phyloP scores from a whole-genome alignment of 1,284 basidiomycete species.

The Sanghuangporus baumii region DNA sequence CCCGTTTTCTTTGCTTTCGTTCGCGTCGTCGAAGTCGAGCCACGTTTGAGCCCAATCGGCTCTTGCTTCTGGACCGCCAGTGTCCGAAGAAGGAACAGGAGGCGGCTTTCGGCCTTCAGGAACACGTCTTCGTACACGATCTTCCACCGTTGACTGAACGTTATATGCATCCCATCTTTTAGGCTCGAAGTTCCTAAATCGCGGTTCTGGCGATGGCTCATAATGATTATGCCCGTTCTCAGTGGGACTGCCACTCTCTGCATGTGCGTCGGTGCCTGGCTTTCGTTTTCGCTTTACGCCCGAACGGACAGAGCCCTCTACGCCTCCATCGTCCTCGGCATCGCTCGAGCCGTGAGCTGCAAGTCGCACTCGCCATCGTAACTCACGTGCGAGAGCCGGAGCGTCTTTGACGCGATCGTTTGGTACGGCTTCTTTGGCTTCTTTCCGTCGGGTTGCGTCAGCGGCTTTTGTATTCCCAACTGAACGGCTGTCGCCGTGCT shows the following conservation, averaged over 20 bases:
- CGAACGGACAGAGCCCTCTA: constrained; percentile 20
- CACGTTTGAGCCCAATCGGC: constrained; percentile 13
- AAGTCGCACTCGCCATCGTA: constrained; percentile 71
- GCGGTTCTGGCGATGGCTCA: neutral
- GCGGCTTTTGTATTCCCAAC: neutral
- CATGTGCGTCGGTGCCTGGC: constrained; percentile 8
- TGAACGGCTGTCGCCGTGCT: constrained; percentile 53
- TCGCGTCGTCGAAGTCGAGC: neutral
- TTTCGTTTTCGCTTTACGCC: constrained; percentile 1
- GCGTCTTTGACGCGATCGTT: constrained; percentile 76
- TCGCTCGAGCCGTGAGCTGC: constrained; percentile 66
- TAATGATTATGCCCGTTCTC: neutral
- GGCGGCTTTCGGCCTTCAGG: constrained; percentile 32
- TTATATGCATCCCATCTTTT: constrained; percentile 53
- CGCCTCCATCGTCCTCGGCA: constrained; percentile 42
- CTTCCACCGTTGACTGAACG: constrained; percentile 38
- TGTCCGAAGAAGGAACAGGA: neutral
- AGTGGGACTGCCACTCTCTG: neutral
- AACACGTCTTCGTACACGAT: constrained; percentile 24
- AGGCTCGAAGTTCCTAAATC: constrained; percentile 64
- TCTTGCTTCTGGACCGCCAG: neutral
- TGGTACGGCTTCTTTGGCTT: constrained; percentile 77
- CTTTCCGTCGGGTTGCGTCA: constrained; percentile 41
- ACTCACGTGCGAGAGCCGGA: constrained; percentile 69
- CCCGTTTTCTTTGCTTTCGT: neutral